Conservation (phyloP, 192 early-diverging fungal species). For the Glomus cerebriforme region DNA sequence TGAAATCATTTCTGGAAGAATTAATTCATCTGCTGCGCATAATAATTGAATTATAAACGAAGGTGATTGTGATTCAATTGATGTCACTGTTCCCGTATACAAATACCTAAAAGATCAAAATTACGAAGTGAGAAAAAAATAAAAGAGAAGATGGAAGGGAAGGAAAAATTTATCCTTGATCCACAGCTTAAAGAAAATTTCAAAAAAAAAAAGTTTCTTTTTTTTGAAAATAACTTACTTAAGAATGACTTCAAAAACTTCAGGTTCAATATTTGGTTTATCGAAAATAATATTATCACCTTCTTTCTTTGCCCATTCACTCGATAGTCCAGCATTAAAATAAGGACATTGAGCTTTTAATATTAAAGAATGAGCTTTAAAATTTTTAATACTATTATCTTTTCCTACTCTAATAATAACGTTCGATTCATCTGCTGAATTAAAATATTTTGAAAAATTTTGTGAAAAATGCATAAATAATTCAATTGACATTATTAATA, state of each 20-base stretch:
- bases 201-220: too few relatives aligned
- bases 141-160: not conserved
- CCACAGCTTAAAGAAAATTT: too few relatives aligned
- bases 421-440: not conserved
- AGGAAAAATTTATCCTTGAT: too few relatives aligned
- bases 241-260: slow-evolving; percentile 17
- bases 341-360: slow-evolving; percentile 15
- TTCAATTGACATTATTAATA: not conserved
- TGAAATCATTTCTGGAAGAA: slow-evolving; percentile 8
- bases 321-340: slow-evolving; percentile 12
- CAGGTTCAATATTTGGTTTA: slow-evolving; percentile 13
- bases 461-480: not conserved
- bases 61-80: not conserved
- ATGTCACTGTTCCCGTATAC: not conserved
- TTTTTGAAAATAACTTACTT: too few relatives aligned
- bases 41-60: not conserved
- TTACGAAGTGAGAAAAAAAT: not conserved
- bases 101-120: not conserved
- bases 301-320: slow-evolving; percentile 14
- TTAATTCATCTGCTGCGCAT: slow-evolving; percentile 7
- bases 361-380: slow-evolving; percentile 10
- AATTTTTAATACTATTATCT: not conserved
- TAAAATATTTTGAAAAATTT: slow-evolving; percentile 2
- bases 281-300: slow-evolving; percentile 6
- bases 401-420: slow-evolving; percentile 1